Percentiles rank a stretch among this genome's conserved stretches.
Evolutionary conservation across 108 stramenopile species (phyloP).

Genomic region (Pseudonitzschia delicatissima): DNA sequence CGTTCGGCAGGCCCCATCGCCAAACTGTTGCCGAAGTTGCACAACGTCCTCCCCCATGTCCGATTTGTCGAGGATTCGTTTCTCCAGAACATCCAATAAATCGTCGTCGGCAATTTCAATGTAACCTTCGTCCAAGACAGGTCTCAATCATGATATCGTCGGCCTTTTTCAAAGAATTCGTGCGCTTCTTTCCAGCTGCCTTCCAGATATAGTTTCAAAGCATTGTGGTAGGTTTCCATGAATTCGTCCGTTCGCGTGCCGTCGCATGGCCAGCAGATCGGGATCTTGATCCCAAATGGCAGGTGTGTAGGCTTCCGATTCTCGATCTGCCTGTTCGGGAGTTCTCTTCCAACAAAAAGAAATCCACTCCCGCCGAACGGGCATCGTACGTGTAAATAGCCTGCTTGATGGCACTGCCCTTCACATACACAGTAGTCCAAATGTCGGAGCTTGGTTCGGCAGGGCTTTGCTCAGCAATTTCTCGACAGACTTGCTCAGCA

Average conservation of each 20-base stretch:
- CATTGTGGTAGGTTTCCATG: constrained; percentile 55
- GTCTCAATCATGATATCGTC: constrained; percentile 81
- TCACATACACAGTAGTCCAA: constrained; percentile 83
- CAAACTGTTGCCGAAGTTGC: constrained; percentile 42
- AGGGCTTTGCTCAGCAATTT: constrained; percentile 66
- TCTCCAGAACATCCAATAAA: constrained; percentile 31
- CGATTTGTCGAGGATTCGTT: constrained; percentile 36
- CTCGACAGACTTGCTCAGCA: constrained; percentile 52
- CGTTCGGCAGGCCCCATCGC: constrained; percentile 78
- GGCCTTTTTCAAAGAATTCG: constrained; percentile 48
- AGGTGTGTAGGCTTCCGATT: constrained; percentile 64
- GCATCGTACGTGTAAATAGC: constrained; percentile 83
- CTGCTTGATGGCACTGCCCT: constrained; percentile 74
- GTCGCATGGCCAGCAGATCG: constrained; percentile 74
- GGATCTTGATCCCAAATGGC: constrained; percentile 79
- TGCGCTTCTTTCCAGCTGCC: constrained; percentile 80
- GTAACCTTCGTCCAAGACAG: constrained; percentile 63
- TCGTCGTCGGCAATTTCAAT: constrained; percentile 44
- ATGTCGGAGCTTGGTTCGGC: constrained; percentile 60
- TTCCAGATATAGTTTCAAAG: constrained; percentile 57
- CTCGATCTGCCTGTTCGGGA: constrained; percentile 67
- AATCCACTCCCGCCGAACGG: constrained; percentile 64
- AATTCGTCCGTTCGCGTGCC: constrained; percentile 81
- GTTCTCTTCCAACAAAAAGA: constrained; percentile 70
- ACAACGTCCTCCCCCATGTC: constrained; percentile 31